Percentiles rank a stretch among this genome's conserved stretches.
These are phyloP conservation scores for Breynia disticha DNA, from an alignment of 441 rosid species.

Conservation along the genomic window DNA sequence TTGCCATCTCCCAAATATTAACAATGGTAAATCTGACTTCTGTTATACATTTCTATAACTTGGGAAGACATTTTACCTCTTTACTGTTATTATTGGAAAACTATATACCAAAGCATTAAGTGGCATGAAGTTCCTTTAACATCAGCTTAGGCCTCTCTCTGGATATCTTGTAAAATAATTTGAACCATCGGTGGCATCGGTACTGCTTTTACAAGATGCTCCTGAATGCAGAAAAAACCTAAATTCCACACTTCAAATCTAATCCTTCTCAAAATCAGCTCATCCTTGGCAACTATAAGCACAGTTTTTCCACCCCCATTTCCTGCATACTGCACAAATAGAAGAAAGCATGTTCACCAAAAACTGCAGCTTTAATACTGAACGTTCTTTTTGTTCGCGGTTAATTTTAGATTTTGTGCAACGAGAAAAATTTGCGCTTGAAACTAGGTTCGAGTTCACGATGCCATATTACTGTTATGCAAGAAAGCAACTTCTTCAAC, in stretches of 20 bases:
- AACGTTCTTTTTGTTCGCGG: neutral
- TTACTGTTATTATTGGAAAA: constrained; percentile 28
- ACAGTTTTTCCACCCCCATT: constrained; percentile 28
- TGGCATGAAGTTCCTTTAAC: constrained; percentile 14
- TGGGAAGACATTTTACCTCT: constrained; percentile 20
- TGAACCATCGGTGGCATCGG: constrained; percentile 27
- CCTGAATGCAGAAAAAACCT: constrained; percentile 30
- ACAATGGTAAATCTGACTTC: constrained; percentile 10
- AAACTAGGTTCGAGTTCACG: too few species aligned
- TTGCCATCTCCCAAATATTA: constrained; percentile 2
- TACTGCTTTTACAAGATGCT: constrained; percentile 50
- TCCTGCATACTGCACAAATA: constrained; percentile 27
- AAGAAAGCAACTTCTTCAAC: too few species aligned
- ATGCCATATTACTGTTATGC: too few species aligned
- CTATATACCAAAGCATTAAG: constrained; percentile 25
- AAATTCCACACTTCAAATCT: constrained; percentile 24
- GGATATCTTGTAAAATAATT: constrained; percentile 23
- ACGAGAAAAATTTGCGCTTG: too few species aligned
- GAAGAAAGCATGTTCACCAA: constrained; percentile 5
- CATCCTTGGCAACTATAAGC: constrained; percentile 26
- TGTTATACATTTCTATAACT: constrained; percentile 35
- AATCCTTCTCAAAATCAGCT: constrained; percentile 23
- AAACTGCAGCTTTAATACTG: neutral
- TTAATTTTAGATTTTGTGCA: too few species aligned
- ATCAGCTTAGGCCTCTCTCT: constrained; percentile 30